Percentiles rank a stretch among this genome's conserved stretches.
phyloP scores from a whole-genome alignment of 2,329 filamentous ascomycete species.

The Decorospora gaudefroyi region DNA sequence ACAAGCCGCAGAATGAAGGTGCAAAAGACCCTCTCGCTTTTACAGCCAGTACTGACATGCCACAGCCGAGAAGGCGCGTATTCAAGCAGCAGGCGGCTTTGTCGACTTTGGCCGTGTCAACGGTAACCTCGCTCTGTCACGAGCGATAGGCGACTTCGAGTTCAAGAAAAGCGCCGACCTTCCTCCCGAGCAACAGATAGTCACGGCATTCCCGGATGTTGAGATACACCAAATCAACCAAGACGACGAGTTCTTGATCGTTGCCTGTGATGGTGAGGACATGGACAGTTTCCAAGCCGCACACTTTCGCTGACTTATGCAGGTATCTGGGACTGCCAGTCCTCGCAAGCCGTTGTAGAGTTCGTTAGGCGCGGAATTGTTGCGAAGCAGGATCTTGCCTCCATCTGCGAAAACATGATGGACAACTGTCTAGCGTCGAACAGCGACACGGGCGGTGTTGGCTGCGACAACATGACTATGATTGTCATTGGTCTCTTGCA shows the following conservation, averaged over 20 bases:
- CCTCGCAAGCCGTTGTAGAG: constrained; percentile 94
- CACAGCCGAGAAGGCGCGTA: constrained; percentile 90
- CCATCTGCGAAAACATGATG: constrained; percentile 99
- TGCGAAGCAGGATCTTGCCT: constrained; percentile 89
- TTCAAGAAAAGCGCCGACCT: constrained; percentile 99
- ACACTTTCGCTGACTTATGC: constrained; percentile 20
- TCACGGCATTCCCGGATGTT: constrained; percentile 95
- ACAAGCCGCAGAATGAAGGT: constrained; percentile 99
- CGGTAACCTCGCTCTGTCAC: constrained; percentile 93
- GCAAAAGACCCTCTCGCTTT: constrained; percentile 13
- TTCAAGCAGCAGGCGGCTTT: constrained; percentile 93
- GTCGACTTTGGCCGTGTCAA: constrained; percentile 99
- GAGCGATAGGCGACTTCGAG: constrained; percentile 98
- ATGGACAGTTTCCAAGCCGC: not conserved
- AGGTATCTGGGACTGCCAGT: constrained; percentile 99
- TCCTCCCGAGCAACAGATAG: constrained; percentile 96
- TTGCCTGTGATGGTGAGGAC: constrained; percentile 51
- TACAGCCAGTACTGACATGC: constrained; percentile 21
- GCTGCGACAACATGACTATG: constrained; percentile 99
- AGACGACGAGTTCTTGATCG: constrained; percentile 81
- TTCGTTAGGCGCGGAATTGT: constrained; percentile 96
- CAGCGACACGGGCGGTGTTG: constrained; percentile 95
- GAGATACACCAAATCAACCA: constrained; percentile 86
- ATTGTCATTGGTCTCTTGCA: constrained; percentile 83
- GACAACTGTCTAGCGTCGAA: constrained; percentile 98